Conservation (phyloP, 352 stramenopile genomes). For the Pythium coloratum region DNA sequence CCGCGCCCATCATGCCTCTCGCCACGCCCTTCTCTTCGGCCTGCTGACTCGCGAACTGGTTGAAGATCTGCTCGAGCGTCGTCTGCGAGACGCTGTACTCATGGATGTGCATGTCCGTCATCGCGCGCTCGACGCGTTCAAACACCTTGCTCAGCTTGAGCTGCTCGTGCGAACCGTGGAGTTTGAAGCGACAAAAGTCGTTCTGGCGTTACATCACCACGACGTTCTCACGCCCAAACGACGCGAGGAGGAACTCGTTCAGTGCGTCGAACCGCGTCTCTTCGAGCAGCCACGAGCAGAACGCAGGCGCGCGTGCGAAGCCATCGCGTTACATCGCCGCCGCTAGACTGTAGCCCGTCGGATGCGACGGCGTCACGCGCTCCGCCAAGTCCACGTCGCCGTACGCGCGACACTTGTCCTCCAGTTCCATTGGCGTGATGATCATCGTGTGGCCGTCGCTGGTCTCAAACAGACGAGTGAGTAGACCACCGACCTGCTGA, state of each 20-base stretch:
- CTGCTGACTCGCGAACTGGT: constrained; percentile 85
- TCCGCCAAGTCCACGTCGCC: too few species aligned
- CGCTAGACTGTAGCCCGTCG: too few species aligned
- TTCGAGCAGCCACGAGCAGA: constrained; percentile 63
- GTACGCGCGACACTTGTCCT: constrained; percentile 16
- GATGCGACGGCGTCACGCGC: neutral
- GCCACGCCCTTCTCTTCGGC: constrained; percentile 60
- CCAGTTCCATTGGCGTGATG: constrained; percentile 17
- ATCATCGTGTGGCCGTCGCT: too few species aligned
- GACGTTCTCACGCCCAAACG: constrained; percentile 19
- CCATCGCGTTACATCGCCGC: constrained; percentile 44
- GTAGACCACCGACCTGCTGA: constrained; percentile 32
- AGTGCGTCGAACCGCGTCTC: constrained; percentile 46
- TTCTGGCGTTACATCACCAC: constrained; percentile 39
- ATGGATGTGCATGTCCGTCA: constrained; percentile 50
- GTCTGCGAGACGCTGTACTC: constrained; percentile 84
- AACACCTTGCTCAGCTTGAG: constrained; percentile 68
- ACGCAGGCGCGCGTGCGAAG: constrained; percentile 36
- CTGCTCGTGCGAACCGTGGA: constrained; percentile 35
- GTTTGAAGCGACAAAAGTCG: constrained; percentile 58
- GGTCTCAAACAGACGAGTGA: too few species aligned
- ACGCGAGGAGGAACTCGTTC: constrained; percentile 21
- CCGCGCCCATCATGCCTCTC: constrained; percentile 32
- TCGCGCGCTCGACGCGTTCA: constrained; percentile 61
- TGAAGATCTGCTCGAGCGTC: constrained; percentile 93